These are phyloP conservation scores for Rhodotorula toruloides DNA, from an alignment of 768 basidiomycete species.

Conservation along the genomic window DNA sequence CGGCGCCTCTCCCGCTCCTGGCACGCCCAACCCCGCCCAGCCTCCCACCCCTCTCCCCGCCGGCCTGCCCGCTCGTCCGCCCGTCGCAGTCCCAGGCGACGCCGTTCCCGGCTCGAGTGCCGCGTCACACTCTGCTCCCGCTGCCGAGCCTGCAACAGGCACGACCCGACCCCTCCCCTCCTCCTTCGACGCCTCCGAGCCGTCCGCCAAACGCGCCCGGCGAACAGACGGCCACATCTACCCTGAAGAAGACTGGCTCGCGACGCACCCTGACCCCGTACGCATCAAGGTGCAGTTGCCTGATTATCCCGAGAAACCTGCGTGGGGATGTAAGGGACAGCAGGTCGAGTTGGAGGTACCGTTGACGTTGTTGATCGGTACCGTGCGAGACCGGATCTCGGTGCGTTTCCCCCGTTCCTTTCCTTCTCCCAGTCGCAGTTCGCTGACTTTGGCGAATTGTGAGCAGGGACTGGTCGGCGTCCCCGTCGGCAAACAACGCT, in stretches of 20 bases:
- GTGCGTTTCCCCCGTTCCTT: constrained; percentile 12
- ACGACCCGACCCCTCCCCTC: constrained; percentile 24
- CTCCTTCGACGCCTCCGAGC: constrained; percentile 55
- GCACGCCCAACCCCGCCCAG: constrained; percentile 49
- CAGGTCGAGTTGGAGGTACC: constrained; percentile 76
- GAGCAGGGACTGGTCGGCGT: constrained; percentile 27
- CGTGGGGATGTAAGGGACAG: constrained; percentile 85
- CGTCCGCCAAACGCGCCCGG: constrained; percentile 82
- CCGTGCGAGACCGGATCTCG: constrained; percentile 76
- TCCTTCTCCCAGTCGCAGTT: neutral
- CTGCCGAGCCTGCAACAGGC: neutral
- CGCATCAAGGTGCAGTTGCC: constrained; percentile 80
- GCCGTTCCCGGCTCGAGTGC: constrained; percentile 35
- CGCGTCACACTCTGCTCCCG: neutral
- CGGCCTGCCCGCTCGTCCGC: constrained; percentile 65
- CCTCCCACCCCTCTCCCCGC: constrained; percentile 57
- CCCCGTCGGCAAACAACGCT: constrained; percentile 38
- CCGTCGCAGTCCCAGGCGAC: constrained; percentile 58
- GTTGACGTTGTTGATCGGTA: constrained; percentile 75
- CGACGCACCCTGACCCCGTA: constrained; percentile 60
- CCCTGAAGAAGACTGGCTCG: constrained; percentile 56
- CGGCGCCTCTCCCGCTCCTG: constrained; percentile 65
- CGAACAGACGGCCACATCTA: constrained; percentile 76
- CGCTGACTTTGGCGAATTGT: neutral
- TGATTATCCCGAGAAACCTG: constrained; percentile 70